Evolutionary conservation across 805 yeast genomes (phyloP).

Genomic region (Ogataea neopini): DNA sequence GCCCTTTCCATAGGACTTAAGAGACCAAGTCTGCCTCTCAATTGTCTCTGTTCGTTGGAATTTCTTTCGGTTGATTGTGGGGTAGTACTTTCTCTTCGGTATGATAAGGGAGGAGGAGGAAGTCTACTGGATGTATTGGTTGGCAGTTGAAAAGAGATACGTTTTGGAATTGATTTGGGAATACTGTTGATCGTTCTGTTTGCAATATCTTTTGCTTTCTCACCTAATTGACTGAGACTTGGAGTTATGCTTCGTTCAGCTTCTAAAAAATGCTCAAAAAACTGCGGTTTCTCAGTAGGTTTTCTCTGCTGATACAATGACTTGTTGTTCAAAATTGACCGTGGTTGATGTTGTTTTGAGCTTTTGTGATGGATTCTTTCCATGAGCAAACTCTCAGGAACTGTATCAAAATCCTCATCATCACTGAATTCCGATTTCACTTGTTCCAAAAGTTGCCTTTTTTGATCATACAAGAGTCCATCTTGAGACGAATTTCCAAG

Average conservation of each 20-base stretch:
- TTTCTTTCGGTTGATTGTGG: slow-evolving; percentile 10
- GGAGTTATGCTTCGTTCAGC: slow-evolving; percentile 24
- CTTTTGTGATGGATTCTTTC: slow-evolving; percentile 18
- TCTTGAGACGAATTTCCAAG: slow-evolving; percentile 8
- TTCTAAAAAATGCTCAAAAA: slow-evolving; percentile 23
- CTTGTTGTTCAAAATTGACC: slow-evolving; percentile 7
- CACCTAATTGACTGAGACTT: slow-evolving; percentile 25
- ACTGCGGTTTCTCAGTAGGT: slow-evolving; percentile 9
- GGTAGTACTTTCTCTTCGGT: slow-evolving; percentile 13
- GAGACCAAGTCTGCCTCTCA: slow-evolving; percentile 39
- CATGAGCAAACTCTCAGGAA: slow-evolving; percentile 32
- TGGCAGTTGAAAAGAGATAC: slow-evolving; percentile 25
- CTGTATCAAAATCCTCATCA: slow-evolving; percentile 30
- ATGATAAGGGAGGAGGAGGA: slow-evolving; percentile 22
- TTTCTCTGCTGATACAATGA: neutral
- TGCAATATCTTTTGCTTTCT: slow-evolving; percentile 31
- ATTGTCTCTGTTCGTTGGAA: slow-evolving; percentile 24
- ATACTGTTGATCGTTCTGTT: slow-evolving; percentile 27
- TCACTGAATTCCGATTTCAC: slow-evolving; percentile 27
- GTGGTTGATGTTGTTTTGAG: slow-evolving; percentile 7
- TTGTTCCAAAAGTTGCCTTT: slow-evolving; percentile 21
- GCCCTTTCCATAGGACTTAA: slow-evolving; percentile 74
- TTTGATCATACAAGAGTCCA: slow-evolving; percentile 20
- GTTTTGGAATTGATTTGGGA: slow-evolving; percentile 26
- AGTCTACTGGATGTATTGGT: slow-evolving; percentile 17